These are phyloP conservation scores for Maudiozyma bulderi DNA, from an alignment of 805 yeast species.

Conservation along the genomic window DNA sequence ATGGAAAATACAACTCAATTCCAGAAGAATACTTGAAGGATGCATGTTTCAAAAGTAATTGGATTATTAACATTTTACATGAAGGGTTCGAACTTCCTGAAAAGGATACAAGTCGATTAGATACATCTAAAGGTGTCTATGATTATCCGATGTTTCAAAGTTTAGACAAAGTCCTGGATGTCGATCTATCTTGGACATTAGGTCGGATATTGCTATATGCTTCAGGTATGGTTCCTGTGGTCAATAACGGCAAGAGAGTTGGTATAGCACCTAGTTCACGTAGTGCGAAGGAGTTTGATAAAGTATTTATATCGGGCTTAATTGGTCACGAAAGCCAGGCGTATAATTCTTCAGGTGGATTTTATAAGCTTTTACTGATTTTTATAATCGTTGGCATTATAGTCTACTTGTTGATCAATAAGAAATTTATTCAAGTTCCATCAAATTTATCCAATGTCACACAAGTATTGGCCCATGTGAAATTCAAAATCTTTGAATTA, in stretches of 20 bases:
- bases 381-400: not conserved
- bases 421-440: not conserved
- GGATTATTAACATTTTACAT: conserved; percentile 84
- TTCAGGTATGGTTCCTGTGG: conserved; percentile 45
- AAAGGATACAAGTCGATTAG: conserved; percentile 40
- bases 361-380: not conserved
- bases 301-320: conserved; percentile 20
- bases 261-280: conserved; percentile 25
- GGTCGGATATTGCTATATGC: conserved; percentile 83
- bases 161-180: conserved; percentile 69
- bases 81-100: conserved; percentile 89
- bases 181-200: conserved; percentile 89
- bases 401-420: not conserved
- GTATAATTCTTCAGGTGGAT: not conserved
- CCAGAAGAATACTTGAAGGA: conserved; percentile 49
- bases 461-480: not conserved
- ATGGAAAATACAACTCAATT: conserved; percentile 51
- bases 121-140: conserved; percentile 7
- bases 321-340: not conserved
- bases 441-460: not conserved
- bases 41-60: conserved; percentile 89
- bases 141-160: conserved; percentile 62
- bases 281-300: conserved; percentile 12
- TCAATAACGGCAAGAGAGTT: conserved; percentile 8
- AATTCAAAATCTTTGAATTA: conserved; percentile 1